Conservation (phyloP, 2,329 filamentous ascomycete genomes). For the Pseudogymnoascus pannorum region DNA sequence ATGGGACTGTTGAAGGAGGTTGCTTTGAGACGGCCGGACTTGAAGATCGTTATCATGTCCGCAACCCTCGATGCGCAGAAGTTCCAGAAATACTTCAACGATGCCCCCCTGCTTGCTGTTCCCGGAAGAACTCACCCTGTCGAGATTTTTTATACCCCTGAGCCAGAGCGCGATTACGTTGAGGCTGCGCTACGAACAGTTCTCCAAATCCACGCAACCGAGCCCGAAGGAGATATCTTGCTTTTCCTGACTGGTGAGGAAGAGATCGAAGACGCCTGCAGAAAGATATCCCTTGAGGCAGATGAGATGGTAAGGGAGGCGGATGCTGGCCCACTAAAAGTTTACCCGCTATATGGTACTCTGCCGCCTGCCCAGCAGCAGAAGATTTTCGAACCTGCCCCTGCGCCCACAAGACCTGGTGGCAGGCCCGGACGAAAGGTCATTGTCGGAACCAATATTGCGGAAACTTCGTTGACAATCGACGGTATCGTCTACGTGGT, state of each 20-base stretch:
- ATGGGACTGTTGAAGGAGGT: conserved; percentile 96
- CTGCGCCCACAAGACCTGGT: conserved; percentile 61
- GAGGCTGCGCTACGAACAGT: conserved; percentile 93
- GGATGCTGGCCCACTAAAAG: conserved; percentile 78
- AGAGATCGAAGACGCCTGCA: conserved; percentile 93
- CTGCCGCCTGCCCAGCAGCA: conserved; percentile 91
- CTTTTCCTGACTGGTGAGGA: conserved; percentile 96
- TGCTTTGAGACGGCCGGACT: conserved; percentile 69
- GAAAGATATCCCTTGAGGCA: conserved; percentile 83
- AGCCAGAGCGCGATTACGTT: conserved; percentile 93
- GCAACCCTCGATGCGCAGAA: conserved; percentile 96
- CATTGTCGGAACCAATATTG: conserved; percentile 95
- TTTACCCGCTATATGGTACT: conserved; percentile 91
- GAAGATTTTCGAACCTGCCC: conserved; percentile 87
- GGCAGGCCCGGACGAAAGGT: conserved; percentile 87
- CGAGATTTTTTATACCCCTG: conserved; percentile 96
- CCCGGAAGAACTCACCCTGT: conserved; percentile 93
- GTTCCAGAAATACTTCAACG: conserved; percentile 94
- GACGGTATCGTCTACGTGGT: conserved; percentile 99
- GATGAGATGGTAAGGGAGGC: conserved; percentile 90
- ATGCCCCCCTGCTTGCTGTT: conserved; percentile 86
- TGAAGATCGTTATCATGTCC: conserved; percentile 99
- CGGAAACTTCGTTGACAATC: conserved; percentile 94
- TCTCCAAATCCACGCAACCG: conserved; percentile 89
- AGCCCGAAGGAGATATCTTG: conserved; percentile 85